These are phyloP conservation scores for Metschnikowia anglica DNA, from an alignment of 805 yeast species.

Conservation along the genomic window DNA sequence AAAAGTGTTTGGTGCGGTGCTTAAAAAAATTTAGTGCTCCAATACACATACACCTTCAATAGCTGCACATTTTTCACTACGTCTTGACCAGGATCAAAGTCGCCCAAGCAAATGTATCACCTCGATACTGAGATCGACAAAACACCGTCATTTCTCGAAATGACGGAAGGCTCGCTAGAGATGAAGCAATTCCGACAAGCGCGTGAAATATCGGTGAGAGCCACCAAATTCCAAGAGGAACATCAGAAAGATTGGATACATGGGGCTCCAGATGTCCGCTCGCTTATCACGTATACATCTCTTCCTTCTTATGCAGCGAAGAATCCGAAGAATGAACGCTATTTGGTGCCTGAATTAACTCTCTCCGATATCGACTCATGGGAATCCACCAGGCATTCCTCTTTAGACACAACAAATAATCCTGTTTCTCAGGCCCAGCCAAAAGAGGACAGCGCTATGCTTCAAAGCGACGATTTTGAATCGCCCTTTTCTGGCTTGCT, in stretches of 20 bases:
- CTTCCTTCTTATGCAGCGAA: slow-evolving; percentile 1
- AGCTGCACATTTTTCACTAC: not conserved
- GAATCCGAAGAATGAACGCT: slow-evolving; percentile 1
- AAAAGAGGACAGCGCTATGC: not conserved
- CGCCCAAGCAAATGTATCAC: not conserved
- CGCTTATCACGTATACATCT: slow-evolving; percentile 10
- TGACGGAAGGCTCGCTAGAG: slow-evolving; percentile 1
- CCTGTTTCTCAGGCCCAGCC: not conserved
- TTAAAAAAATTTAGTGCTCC: too few relatives aligned
- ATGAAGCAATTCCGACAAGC: slow-evolving; percentile 8
- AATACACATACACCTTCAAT: too few relatives aligned
- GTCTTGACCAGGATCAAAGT: too few relatives aligned
- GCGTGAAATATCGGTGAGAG: slow-evolving; percentile 5
- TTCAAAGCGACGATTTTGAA: slow-evolving; percentile 16
- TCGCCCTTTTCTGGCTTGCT: slow-evolving; percentile 21
- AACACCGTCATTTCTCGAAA: not conserved
- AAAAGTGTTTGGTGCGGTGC: too few relatives aligned
- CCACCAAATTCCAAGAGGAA: slow-evolving; percentile 10
- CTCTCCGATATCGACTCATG: slow-evolving; percentile 2
- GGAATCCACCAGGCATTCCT: slow-evolving; percentile 8
- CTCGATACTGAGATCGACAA: not conserved
- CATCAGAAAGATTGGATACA: slow-evolving; percentile 11
- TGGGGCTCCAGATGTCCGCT: slow-evolving; percentile 25
- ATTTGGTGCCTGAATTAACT: slow-evolving; percentile 8
- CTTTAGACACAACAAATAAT: slow-evolving; percentile 6